phyloP scores from a whole-genome alignment of 352 stramenopile genomes.

The Globisporangium canariense region DNA sequence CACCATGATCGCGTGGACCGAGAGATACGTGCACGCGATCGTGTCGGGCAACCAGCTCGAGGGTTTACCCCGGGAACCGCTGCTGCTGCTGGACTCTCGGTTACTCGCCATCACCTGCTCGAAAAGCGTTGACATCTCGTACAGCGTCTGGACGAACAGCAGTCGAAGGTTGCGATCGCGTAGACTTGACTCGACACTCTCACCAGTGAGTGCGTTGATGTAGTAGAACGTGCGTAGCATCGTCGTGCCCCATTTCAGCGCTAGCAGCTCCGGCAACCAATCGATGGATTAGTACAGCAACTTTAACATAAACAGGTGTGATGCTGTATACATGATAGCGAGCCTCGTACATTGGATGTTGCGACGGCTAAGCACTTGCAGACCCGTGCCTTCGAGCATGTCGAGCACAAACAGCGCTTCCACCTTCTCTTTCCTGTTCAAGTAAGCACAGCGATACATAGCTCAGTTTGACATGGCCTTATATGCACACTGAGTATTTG shows the following conservation, averaged over 20 bases:
- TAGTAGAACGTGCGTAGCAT: constrained; percentile 83
- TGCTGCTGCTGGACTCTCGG: background rate
- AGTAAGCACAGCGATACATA: too few species aligned
- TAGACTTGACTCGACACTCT: constrained; percentile 46
- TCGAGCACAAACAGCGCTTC: constrained; percentile 66
- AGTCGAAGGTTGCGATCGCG: constrained; percentile 65
- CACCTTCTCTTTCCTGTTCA: constrained; percentile 63
- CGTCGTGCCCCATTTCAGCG: constrained; percentile 76
- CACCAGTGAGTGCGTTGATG: constrained; percentile 63
- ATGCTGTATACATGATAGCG: background rate
- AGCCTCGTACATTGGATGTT: constrained; percentile 58
- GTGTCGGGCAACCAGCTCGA: constrained; percentile 48
- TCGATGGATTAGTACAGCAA: too few species aligned
- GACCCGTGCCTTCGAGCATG: constrained; percentile 65
- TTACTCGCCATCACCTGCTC: constrained; percentile 29
- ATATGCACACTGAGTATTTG: too few species aligned
- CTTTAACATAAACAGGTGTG: background rate
- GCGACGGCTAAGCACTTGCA: constrained; percentile 70
- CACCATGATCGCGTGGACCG: constrained; percentile 62
- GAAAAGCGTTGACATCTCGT: constrained; percentile 69
- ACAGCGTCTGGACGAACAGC: constrained; percentile 60
- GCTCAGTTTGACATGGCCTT: too few species aligned
- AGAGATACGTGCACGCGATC: constrained; percentile 54
- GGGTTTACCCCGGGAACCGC: background rate
- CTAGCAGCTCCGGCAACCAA: constrained; percentile 18